Conservation (phyloP, 2,329 filamentous ascomycete species). For the Diaporthe eres region DNA sequence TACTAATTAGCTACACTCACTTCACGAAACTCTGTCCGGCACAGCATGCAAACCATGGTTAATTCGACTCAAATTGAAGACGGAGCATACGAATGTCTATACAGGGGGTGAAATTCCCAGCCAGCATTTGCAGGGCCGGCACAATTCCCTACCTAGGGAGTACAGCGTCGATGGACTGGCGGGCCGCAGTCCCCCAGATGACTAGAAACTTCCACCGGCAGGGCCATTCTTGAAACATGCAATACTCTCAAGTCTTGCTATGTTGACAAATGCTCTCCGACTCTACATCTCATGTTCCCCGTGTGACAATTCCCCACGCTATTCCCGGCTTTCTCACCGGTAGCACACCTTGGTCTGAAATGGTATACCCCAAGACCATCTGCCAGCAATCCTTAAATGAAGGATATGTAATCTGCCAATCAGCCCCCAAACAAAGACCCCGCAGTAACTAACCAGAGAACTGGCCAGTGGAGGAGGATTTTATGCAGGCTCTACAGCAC, state of each 20-base stretch:
- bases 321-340: background rate
- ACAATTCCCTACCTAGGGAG: background rate
- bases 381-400: background rate
- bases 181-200: background rate
- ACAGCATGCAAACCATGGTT: background rate
- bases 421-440: too few relatives aligned
- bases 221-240: background rate
- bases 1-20: background rate
- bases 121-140: background rate
- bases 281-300: background rate
- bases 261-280: background rate
- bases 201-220: background rate
- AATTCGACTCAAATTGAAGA: background rate
- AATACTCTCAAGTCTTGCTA: accelerated
- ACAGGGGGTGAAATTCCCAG: background rate
- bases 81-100: background rate
- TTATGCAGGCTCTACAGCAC: background rate
- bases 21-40: background rate
- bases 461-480: background rate
- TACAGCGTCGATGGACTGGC: background rate
- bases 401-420: too few relatives aligned
- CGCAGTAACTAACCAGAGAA: too few relatives aligned
- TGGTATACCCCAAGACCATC: background rate
- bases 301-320: background rate
- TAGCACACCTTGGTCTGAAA: background rate